Base-by-base conservation (phyloP, 176 grass and related monocot species). In the Bonia amplexicaulis region DNA sequence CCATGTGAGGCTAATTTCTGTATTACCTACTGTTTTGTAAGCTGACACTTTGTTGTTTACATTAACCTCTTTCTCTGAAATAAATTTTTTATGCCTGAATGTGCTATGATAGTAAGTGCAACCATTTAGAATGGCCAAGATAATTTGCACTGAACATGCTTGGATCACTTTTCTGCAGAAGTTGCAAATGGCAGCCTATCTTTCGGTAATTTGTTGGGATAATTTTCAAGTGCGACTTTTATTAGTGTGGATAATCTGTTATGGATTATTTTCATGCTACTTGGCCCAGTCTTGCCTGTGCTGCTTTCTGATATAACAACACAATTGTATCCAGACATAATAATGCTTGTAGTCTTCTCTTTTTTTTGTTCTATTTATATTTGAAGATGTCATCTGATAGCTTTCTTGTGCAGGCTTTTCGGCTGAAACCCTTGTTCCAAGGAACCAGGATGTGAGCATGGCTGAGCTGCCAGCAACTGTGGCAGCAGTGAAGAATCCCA, bases 401-500 rank as follows among this genome's bases (percentile, higher is more conserved):
- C 45, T 91, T 53, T 29, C 27, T 17, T 41, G 9, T 96, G 52
- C 74, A 97, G 94, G 94, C 31, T 97, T 97, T 81, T 80, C 92
- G 6, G 16, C 87, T n/a, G 92, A 93, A 83, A 86, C 94, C 78
- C 81, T 97, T 81, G 86, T 93, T 82, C 92, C 90, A 9, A 94
- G 87, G 35, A 87, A 88, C 44, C 81, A 90, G 70, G 82, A 89
- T 84, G 89, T 86, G 19, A 45, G 78, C 14, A 69, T 95, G 85
- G 51, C 80, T 71, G 91, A 91, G 37, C 40, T 95, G 19, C 89
- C 91, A 42, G 58, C 94, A 80, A 97, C 94, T 60, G 76, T 84
- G 17, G 87, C 87, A 13, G 91, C 94, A 6, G n/a, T 88, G 79
- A 94, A 94, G 85, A 94, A 94, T 67, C 92, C 94, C 41, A 94